Percentiles rank a stretch among this genome's conserved stretches.
phyloP scores from a whole-genome alignment of 2,329 filamentous ascomycete genomes.

The Helotiales sp. region DNA sequence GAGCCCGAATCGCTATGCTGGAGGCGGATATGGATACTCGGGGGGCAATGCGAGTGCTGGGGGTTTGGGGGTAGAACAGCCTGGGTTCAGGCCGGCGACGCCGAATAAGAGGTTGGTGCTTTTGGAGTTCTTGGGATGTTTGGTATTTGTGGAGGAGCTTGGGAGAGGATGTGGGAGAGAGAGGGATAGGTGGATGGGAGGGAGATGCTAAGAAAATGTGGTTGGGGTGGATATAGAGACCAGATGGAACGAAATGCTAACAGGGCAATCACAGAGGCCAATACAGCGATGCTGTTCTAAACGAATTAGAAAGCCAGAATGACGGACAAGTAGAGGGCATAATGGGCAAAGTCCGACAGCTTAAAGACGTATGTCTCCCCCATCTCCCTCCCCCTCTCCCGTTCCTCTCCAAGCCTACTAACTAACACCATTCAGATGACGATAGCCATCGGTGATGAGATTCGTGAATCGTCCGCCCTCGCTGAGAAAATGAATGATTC shows the following conservation, averaged over 20 bases:
- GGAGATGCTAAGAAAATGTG: not conserved
- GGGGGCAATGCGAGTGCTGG: slow-evolving; percentile 43
- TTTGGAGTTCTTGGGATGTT: not conserved
- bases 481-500: slow-evolving; percentile 95
- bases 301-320: slow-evolving; percentile 95
- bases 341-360: slow-evolving; percentile 82
- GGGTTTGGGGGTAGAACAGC: slow-evolving; percentile 41
- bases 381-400: slow-evolving; percentile 14
- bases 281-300: slow-evolving; percentile 89
- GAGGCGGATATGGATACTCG: slow-evolving; percentile 58
- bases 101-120: slow-evolving; percentile 68
- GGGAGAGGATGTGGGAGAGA: not conserved
- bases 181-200: not conserved
- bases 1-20: slow-evolving; percentile 20
- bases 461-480: slow-evolving; percentile 84
- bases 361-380: slow-evolving; percentile 79
- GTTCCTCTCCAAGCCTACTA: not conserved
- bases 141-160: not conserved
- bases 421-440: slow-evolving; percentile 67
- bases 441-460: slow-evolving; percentile 91
- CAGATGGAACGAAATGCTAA: not conserved
- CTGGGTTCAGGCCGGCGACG: slow-evolving; percentile 68
- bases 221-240: not conserved
- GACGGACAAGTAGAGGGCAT: slow-evolving; percentile 90
- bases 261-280: slow-evolving; percentile 66